Conservation (phyloP, 768 basidiomycete genomes). For the Calvatia gigantea region DNA sequence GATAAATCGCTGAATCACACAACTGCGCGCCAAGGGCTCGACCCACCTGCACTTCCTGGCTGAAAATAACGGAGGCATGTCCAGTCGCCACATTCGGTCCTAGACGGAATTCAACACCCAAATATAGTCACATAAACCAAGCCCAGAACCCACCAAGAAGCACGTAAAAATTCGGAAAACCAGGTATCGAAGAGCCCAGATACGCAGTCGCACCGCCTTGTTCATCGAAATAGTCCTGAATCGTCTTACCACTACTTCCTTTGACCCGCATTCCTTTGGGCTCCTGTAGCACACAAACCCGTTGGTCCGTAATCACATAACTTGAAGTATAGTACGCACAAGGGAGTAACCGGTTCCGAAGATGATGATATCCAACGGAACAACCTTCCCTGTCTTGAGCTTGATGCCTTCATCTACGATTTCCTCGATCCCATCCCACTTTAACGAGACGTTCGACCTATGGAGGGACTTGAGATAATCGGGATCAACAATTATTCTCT, state of each 20-base stretch:
- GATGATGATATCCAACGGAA: conserved; percentile 55
- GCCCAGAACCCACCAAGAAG: conserved; percentile 37
- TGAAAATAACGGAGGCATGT: conserved; percentile 56
- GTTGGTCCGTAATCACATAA: conserved; percentile 4
- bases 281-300: conserved; percentile 25
- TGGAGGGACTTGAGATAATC: conserved; percentile 52
- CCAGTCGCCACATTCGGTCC: conserved; percentile 58
- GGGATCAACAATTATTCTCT: conserved; percentile 60
- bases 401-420: conserved; percentile 48
- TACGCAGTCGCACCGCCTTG: conserved; percentile 52
- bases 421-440: conserved; percentile 45
- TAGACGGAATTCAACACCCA: conserved; percentile 17
- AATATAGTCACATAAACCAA: conserved; percentile 10
- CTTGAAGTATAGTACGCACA: conserved; percentile 27
- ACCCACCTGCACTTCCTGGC: conserved; percentile 51
- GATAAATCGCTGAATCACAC: conserved; percentile 8
- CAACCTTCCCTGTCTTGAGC: conserved; percentile 43
- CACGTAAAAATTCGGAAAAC: conserved; percentile 52
- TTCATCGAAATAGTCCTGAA: conserved; percentile 42
- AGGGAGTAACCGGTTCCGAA: conserved; percentile 53
- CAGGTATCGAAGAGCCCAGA: conserved; percentile 48
- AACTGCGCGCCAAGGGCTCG: neutral
- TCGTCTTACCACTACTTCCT: conserved; percentile 38
- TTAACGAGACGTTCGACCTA: conserved; percentile 48
- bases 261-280: conserved; percentile 31